Evolutionary conservation across 495 filamentous ascomycete genomes (phyloP), one percentile per base, ranked within the genome.

Genomic region (Aspergillus biplanus): DNA sequence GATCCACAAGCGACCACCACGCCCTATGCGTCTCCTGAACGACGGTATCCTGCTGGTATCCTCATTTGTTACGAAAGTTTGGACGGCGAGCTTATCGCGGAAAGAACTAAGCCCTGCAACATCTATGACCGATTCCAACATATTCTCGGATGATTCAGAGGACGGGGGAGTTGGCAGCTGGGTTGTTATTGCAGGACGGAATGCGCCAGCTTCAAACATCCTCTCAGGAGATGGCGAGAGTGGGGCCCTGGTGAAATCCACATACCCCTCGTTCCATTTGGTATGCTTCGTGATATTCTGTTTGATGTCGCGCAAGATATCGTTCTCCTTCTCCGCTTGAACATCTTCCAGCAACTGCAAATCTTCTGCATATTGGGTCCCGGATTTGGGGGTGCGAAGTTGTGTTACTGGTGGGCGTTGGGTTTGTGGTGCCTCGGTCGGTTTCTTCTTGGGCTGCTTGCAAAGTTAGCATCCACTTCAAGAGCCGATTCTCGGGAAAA

Each of bases 91-190:
- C 57, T 79, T 79, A 68, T 86, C 83, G 59, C 76, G 79, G 50
- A 83, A 75, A 58, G 78, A 71, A 44, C 83, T 70, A 42, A 77
- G 68, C 35, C 74, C 77, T 27, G 75, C 61, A 62, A 73, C 76
- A 61, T 78, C 77, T 75, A 75, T 76, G 52, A 78, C 66, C 64
- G 71, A 72, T 47, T 86, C 83, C 65, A 75, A 75, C 65, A 56
- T 55, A 11, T 78, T 77, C 59, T 85, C 88, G 9, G 88, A 90
- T 47, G 89, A 86, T 57, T 88, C 86, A 61, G 90, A 92, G 35
- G 91, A 88, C 58, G 93, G 93, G 13, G 93, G 93, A 27, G 92
- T 96, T 68, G 92, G 90, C 65, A 93, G 76, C 73, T 92, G 93
- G 48, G 92, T 86, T 33, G 89, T 90, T 68, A 90, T 92, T 54